Evolutionary conservation across 1,284 basidiomycete species (phyloP).

Genomic region (Agroathelia rolfsii): DNA sequence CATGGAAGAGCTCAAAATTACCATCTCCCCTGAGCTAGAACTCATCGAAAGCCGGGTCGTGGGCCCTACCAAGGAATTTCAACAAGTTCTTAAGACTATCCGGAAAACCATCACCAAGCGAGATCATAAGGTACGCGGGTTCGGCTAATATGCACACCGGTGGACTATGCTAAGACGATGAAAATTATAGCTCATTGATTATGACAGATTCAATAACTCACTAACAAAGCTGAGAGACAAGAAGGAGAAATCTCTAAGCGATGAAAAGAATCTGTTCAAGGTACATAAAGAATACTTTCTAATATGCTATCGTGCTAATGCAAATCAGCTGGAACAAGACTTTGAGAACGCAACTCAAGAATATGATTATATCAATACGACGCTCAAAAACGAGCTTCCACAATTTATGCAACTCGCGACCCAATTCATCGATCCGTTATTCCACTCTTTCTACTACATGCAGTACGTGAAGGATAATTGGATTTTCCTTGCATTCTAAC

Average conservation of each 20-base stretch:
- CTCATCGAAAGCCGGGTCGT: conserved; percentile 86
- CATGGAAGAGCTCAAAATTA: conserved; percentile 77
- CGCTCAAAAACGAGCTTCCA: conserved; percentile 89
- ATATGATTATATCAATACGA: conserved; percentile 93
- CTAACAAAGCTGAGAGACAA: conserved; percentile 93
- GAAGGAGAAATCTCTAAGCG: conserved; percentile 88
- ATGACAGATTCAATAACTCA: conserved; percentile 93
- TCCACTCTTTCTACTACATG: conserved; percentile 99
- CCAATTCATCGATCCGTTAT: conserved; percentile 90
- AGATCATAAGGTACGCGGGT: conserved; percentile 76
- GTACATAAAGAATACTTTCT: conserved; percentile 31
- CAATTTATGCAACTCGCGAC: conserved; percentile 83
- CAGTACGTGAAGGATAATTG: no score
- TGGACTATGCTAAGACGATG: conserved; percentile 7
- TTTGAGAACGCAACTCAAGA: conserved; percentile 92
- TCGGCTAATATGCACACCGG: conserved; percentile 5
- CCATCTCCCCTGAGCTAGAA: conserved; percentile 87
- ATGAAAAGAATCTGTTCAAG: conserved; percentile 95
- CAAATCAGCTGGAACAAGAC: conserved; percentile 88
- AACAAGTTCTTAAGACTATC: conserved; percentile 79
- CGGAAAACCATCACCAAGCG: conserved; percentile 93
- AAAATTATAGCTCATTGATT: conserved; percentile 72
- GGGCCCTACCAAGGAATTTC: conserved; percentile 83
- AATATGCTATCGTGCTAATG: neutral
- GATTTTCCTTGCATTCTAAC: conserved; percentile 6